A percentile compares a stretch with the other conserved stretches of the same genome.
Evolutionary conservation across 2,329 filamentous ascomycete genomes (phyloP).

Genomic region (Diaporthe aspalathi): DNA sequence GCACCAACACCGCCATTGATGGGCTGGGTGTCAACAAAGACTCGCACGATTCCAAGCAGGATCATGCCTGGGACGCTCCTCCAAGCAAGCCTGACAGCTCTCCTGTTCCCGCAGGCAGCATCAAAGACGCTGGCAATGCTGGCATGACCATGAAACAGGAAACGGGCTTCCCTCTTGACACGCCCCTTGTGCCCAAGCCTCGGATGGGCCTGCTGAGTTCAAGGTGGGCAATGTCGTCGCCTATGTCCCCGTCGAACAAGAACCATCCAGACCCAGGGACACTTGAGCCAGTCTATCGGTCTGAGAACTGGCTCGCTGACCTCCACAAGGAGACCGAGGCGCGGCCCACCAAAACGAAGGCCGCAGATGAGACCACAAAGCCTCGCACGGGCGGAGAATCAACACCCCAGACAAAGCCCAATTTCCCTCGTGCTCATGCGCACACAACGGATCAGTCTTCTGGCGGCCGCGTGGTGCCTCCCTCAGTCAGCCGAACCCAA

Average conservation of each 20-base stretch:
- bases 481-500: background rate
- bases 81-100: background rate
- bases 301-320: background rate
- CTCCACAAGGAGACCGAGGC: background rate
- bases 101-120: background rate
- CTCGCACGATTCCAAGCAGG: background rate
- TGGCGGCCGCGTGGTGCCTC: background rate
- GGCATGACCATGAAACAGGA: background rate
- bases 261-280: background rate
- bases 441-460: background rate
- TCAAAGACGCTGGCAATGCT: background rate
- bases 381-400: background rate
- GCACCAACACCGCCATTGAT: background rate
- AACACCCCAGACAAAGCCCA: background rate
- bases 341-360: background rate
- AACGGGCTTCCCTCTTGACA: background rate
- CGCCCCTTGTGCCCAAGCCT: background rate
- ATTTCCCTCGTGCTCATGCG: background rate
- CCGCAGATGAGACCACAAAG: background rate
- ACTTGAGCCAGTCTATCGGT: background rate
- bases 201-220: slow-evolving; percentile 4
- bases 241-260: background rate
- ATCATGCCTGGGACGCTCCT: background rate
- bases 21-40: background rate
- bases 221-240: background rate